Conservation (phyloP, 345 rosid species). For the Euphorbia pulcherrima region DNA sequence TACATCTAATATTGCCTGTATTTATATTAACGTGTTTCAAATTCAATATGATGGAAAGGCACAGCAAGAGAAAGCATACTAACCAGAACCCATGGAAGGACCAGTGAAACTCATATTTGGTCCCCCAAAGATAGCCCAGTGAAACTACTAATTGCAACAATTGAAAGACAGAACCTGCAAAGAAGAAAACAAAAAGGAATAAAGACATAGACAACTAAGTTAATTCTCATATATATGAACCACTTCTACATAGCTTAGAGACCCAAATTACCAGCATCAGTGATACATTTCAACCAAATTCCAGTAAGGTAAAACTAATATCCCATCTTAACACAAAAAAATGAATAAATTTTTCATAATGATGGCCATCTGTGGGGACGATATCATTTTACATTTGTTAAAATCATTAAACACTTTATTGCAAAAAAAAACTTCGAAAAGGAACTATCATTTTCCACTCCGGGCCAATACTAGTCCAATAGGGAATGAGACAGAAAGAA, state of each 20-base stretch:
- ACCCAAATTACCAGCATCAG: neutral
- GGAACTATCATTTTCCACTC: neutral
- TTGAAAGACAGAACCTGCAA: constrained; percentile 26
- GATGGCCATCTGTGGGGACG: too few species aligned
- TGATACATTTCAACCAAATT: neutral
- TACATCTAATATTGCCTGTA: neutral
- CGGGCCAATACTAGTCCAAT: neutral
- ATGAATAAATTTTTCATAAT: too few species aligned
- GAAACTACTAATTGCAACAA: constrained; percentile 5
- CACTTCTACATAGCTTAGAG: too few species aligned
- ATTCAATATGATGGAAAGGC: neutral
- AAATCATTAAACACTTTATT: too few species aligned
- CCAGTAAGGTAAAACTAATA: neutral
- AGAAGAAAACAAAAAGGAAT: constrained; percentile 5
- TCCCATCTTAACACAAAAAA: too few species aligned
- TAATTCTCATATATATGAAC: neutral
- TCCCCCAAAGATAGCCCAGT: constrained; percentile 13
- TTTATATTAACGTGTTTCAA: neutral
- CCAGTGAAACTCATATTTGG: constrained; percentile 71
- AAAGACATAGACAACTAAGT: neutral
- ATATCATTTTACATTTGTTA: too few species aligned
- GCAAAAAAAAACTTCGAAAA: neutral
- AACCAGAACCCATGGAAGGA: constrained; percentile 64
- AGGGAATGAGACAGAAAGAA: neutral
- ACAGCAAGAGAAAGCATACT: constrained; percentile 24